A percentile compares a stretch with the other conserved stretches of the same genome.
These are phyloP conservation scores for Zizania latifolia DNA, from an alignment of 176 grass and related monocot species.

Conservation along the genomic window DNA sequence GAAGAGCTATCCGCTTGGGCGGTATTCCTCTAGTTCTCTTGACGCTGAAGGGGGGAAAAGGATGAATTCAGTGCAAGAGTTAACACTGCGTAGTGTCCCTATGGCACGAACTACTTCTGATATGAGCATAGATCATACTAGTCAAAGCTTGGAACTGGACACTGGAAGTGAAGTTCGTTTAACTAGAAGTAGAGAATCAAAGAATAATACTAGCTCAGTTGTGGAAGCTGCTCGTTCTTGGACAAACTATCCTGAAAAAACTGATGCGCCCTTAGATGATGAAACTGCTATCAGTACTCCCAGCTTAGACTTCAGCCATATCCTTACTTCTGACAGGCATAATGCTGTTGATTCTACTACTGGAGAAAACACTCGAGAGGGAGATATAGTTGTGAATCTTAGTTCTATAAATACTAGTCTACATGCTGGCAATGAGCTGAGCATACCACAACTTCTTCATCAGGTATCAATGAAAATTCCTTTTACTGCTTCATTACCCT, in stretches of 20 bases:
- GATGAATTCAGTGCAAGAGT: slow-evolving; percentile 52
- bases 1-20: slow-evolving; percentile 69
- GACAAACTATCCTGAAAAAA: slow-evolving; percentile 72
- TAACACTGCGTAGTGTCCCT: slow-evolving; percentile 23
- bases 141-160: slow-evolving; percentile 32
- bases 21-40: slow-evolving; percentile 74
- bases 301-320: slow-evolving; percentile 52
- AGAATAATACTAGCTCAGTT: slow-evolving; percentile 25
- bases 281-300: slow-evolving; percentile 66
- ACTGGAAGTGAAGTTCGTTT: slow-evolving; percentile 35
- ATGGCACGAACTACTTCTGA: slow-evolving; percentile 48
- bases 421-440: slow-evolving; percentile 50
- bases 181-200: slow-evolving; percentile 46
- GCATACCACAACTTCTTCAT: slow-evolving; percentile 91
- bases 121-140: slow-evolving; percentile 39
- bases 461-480: slow-evolving; percentile 42
- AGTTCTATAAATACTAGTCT: slow-evolving; percentile 56
- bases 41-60: slow-evolving; percentile 53
- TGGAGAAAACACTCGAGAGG: slow-evolving; percentile 41
- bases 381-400: slow-evolving; percentile 37
- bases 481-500: background rate
- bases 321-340: slow-evolving; percentile 48
- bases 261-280: slow-evolving; percentile 53
- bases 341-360: slow-evolving; percentile 45
- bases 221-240: slow-evolving; percentile 51